These are phyloP conservation scores for Magnusiomyces sp. DNA, from an alignment of 1,139 yeast species.

Conservation along the genomic window DNA sequence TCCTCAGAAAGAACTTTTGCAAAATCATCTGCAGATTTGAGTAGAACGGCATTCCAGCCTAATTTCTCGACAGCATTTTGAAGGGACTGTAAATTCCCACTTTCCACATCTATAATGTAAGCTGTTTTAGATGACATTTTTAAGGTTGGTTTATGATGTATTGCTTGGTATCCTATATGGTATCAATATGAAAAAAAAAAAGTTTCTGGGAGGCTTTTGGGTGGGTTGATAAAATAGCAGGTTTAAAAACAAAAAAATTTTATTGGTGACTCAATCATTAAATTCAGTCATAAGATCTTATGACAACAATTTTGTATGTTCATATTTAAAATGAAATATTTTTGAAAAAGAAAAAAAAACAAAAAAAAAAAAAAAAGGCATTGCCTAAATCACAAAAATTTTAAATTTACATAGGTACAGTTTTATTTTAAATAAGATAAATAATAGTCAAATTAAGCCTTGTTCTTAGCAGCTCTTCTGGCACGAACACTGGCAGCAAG, in stretches of 20 bases:
- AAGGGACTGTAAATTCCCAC: conserved; percentile 87
- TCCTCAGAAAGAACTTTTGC: conserved; percentile 21
- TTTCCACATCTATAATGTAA: conserved; percentile 84
- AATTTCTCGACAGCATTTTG: conserved; percentile 73
- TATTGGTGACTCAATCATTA: too few relatives aligned
- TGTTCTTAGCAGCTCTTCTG: conserved; percentile 41
- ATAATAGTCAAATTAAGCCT: background rate
- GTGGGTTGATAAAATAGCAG: background rate
- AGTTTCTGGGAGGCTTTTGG: background rate
- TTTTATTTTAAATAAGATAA: background rate
- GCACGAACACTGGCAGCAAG: conserved; percentile 73
- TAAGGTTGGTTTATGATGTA: background rate
- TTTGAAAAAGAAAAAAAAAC: background rate
- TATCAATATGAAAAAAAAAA: background rate
- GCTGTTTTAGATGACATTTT: conserved; percentile 33
- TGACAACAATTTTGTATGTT: background rate
- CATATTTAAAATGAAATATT: background rate
- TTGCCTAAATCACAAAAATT: background rate
- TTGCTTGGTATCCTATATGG: too few relatives aligned
- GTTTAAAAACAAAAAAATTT: too few relatives aligned
- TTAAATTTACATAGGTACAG: background rate
- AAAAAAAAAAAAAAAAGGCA: background rate
- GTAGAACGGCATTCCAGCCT: conserved; percentile 50
- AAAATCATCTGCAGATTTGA: conserved; percentile 28
- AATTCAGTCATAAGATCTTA: background rate